Conservation (phyloP, 352 stramenopile genomes). For the Phytophthora constricta region DNA sequence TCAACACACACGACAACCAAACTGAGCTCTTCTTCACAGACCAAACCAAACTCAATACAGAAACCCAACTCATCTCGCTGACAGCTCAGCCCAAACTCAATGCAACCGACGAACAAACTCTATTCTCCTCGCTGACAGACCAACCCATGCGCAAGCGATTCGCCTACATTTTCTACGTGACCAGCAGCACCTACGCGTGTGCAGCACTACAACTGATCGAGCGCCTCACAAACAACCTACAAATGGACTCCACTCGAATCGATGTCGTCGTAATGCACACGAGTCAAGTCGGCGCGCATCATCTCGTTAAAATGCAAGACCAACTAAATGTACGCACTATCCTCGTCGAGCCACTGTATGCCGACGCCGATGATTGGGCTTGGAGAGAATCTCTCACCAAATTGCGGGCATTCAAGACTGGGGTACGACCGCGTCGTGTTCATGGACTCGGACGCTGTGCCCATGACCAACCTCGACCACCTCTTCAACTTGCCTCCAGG, state of each 20-base stretch:
- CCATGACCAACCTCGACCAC: slow-evolving; percentile 45
- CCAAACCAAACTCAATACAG: too few relatives aligned
- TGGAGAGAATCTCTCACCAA: slow-evolving; percentile 41
- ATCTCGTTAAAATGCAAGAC: slow-evolving; percentile 11
- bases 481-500: slow-evolving; percentile 12
- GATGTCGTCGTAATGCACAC: slow-evolving; percentile 38
- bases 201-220: slow-evolving; percentile 31
- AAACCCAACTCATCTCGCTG: too few relatives aligned
- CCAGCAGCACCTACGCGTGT: slow-evolving; percentile 29
- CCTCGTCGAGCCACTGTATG: slow-evolving; percentile 19
- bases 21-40: too few relatives aligned
- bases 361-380: slow-evolving; percentile 6
- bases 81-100: too few relatives aligned
- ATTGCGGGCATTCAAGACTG: slow-evolving; percentile 41
- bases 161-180: slow-evolving; percentile 38
- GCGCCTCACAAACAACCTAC: slow-evolving; percentile 11
- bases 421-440: slow-evolving; percentile 44
- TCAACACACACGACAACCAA: too few relatives aligned
- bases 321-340: slow-evolving; percentile 13
- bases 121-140: too few relatives aligned
- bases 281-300: background rate
- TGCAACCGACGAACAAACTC: too few relatives aligned
- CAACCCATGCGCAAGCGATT: too few relatives aligned
- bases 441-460: slow-evolving; percentile 41
- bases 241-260: slow-evolving; percentile 24